These are phyloP conservation scores for Epichloe bromicola DNA, from an alignment of 2,329 filamentous ascomycete species.

Conservation along the genomic window DNA sequence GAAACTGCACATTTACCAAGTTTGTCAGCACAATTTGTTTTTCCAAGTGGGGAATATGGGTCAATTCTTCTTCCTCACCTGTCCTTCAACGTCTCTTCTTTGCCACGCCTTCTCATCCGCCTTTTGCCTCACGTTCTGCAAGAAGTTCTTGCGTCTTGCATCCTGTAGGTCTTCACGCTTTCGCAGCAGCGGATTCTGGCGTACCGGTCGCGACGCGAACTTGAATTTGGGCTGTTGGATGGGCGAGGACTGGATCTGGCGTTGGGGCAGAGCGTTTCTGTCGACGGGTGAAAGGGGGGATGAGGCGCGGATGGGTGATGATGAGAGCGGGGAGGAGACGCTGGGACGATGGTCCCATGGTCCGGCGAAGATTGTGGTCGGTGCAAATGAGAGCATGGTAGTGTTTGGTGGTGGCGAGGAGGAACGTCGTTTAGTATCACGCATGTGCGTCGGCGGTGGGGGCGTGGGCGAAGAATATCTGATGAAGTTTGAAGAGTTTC, in stretches of 20 bases:
- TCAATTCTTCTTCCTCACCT: slow-evolving; percentile 13
- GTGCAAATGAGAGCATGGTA: slow-evolving; percentile 29
- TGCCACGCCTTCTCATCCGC: slow-evolving; percentile 47
- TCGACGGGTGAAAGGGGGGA: slow-evolving; percentile 32
- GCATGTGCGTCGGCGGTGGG: slow-evolving; percentile 1
- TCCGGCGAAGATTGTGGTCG: slow-evolving; percentile 30
- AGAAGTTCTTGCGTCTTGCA: slow-evolving; percentile 51
- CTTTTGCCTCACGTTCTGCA: slow-evolving; percentile 51
- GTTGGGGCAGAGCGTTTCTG: slow-evolving; percentile 26
- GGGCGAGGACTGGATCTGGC: slow-evolving; percentile 32
- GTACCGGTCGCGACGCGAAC: slow-evolving; percentile 41
- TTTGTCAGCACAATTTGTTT: background rate
- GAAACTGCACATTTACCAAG: slow-evolving; percentile 14
- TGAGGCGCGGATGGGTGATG: slow-evolving; percentile 42
- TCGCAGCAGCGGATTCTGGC: slow-evolving; percentile 50
- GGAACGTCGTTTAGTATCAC: background rate
- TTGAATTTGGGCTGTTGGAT: slow-evolving; percentile 29
- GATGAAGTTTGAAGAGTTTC: background rate
- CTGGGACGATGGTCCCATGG: slow-evolving; percentile 33
- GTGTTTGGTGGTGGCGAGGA: slow-evolving; percentile 7
- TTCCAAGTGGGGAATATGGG: background rate
- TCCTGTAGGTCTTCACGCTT: slow-evolving; percentile 50
- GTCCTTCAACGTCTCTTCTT: slow-evolving; percentile 48
- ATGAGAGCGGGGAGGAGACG: slow-evolving; percentile 44
- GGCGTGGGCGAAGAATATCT: background rate